Evolutionary conservation across 352 stramenopile species (phyloP), one percentile per base, ranked within the genome.

Genomic region (Plasmopara muralis): DNA sequence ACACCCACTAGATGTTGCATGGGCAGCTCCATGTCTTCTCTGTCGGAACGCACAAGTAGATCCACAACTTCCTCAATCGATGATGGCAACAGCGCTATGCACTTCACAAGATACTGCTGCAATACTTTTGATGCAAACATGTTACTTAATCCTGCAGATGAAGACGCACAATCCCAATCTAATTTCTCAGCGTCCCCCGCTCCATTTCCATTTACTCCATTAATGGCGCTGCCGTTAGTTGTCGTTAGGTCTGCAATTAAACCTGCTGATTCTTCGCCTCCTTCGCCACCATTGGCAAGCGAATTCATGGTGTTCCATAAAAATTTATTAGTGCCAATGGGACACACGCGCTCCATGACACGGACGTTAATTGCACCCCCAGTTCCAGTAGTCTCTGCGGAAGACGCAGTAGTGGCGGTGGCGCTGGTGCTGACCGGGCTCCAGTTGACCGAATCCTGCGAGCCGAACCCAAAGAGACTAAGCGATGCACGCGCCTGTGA

Each of bases 31-130:
- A 87, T 87, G 53, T 83, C 72, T 46, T 87, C 68, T 39, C 50
- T 55, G 38, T 86, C 74, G 9, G 73, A 84, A 25, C 74, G 63
- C 37, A 88, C 70, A 39, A 90, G 61, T 28, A 88, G 47, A 42
- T 87, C 74, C 15, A 88, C 63, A 14, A 87, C 70, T 50, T 90
- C 80, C 15, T 86, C 55, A 1, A 74, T 68, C n/a, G 77, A 80
- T 28, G 77, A 77, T 0, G 80, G 69, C 34, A 90, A 41, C n/a
- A 83, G 43, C 33, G 70, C 71, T 12, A 81, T 65, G 59, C 71
- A 76, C 47, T 87, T 87, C 28, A 88, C 77, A 20, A 88, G 64
- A 50, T 87, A 90, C 40, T 87, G 74, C 62, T 88, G 77, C 49
- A 88, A 53, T 38, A 82, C 62, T 56, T 83, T 81, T 8, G 72